Percentiles rank a stretch among this genome's conserved stretches.
Evolutionary conservation across 1,284 basidiomycete species (phyloP).

Genomic region (Cryptococcus sp.): DNA sequence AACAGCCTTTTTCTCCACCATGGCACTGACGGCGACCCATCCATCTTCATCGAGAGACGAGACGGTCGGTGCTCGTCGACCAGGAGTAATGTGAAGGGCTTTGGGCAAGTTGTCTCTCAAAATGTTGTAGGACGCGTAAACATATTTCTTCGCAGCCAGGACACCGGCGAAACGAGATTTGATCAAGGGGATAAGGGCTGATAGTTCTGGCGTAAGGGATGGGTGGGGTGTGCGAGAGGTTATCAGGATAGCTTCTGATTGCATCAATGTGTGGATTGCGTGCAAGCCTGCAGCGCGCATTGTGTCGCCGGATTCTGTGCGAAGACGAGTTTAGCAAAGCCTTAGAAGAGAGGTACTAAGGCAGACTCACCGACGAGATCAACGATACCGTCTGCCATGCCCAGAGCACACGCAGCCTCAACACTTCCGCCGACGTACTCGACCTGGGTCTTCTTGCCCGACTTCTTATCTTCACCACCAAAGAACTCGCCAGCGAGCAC

Average conservation of each 20-base stretch:
- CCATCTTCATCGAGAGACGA: slow-evolving; percentile 72
- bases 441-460: slow-evolving; percentile 66
- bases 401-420: slow-evolving; percentile 95
- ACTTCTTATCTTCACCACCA: slow-evolving; percentile 63
- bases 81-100: slow-evolving; percentile 80
- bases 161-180: slow-evolving; percentile 90
- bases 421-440: slow-evolving; percentile 98
- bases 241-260: slow-evolving; percentile 93
- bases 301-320: slow-evolving; percentile 92
- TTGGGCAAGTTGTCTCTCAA: slow-evolving; percentile 62
- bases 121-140: slow-evolving; percentile 92
- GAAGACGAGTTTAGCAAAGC: not conserved
- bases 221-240: slow-evolving; percentile 70
- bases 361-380: slow-evolving; percentile 78
- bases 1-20: slow-evolving; percentile 84
- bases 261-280: slow-evolving; percentile 83
- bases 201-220: slow-evolving; percentile 59
- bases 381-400: slow-evolving; percentile 95
- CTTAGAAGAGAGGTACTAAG: too few relatives aligned
- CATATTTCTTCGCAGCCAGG: slow-evolving; percentile 83
- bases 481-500: slow-evolving; percentile 83
- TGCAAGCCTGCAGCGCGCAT: slow-evolving; percentile 98
- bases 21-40: slow-evolving; percentile 90
- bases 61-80: slow-evolving; percentile 85
- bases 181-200: slow-evolving; percentile 71